Evolutionary conservation across 768 basidiomycete species (phyloP).

Genomic region (Tulasnella calospora): DNA sequence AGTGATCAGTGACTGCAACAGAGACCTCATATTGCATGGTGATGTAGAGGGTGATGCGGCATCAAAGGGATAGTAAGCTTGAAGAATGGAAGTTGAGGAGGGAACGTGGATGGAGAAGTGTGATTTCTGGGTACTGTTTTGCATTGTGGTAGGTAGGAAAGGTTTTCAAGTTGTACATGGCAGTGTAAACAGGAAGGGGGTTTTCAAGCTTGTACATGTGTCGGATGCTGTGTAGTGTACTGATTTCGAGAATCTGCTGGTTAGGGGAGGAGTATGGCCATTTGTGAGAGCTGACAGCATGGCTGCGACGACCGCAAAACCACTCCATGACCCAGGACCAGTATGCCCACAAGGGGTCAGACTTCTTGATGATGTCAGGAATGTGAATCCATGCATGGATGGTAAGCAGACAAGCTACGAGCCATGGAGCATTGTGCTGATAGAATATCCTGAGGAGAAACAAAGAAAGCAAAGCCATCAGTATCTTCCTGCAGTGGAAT

Average conservation of each 20-base stretch:
- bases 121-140: not conserved
- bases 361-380: not conserved
- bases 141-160: not conserved
- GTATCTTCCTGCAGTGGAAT: not conserved
- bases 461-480: not conserved
- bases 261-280: not conserved
- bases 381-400: conserved; percentile 14
- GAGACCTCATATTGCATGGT: not conserved
- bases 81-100: not conserved
- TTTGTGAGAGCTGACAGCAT: not conserved
- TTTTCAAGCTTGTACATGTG: not conserved
- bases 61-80: not conserved
- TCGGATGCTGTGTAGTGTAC: not conserved
- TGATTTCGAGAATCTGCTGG: not conserved
- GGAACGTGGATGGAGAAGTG: not conserved
- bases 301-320: not conserved
- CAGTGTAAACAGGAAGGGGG: not conserved
- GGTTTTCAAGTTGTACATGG: not conserved
- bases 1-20: not conserved
- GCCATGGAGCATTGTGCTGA: not conserved
- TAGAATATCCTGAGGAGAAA: not conserved
- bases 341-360: conserved; percentile 11
- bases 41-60: not conserved
- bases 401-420: not conserved
- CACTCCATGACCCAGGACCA: conserved; percentile 11